Evolutionary conservation across 805 yeast species (phyloP).

Genomic region (Yarrowia sp.): DNA sequence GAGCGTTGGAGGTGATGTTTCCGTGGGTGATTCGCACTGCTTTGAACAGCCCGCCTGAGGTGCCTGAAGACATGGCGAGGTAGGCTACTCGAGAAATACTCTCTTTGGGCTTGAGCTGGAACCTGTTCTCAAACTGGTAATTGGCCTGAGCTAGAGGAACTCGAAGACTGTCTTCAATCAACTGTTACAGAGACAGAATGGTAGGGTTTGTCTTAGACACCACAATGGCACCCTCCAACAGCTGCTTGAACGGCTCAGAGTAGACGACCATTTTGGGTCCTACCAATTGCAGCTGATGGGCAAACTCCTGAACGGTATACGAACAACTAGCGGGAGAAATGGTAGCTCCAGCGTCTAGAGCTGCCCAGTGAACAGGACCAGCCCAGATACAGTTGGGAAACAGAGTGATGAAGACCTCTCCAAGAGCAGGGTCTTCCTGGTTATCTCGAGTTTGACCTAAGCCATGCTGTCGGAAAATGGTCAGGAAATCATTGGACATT

Average conservation of each 20-base stretch:
- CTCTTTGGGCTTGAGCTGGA: conserved; percentile 4
- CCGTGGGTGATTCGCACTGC: conserved; percentile 74
- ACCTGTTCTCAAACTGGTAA: not conserved
- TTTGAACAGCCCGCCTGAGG: conserved; percentile 68
- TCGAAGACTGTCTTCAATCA: not conserved
- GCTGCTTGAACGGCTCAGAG: not conserved
- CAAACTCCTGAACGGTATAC: conserved; percentile 9
- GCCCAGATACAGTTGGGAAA: conserved; percentile 22
- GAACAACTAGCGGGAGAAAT: conserved; percentile 2
- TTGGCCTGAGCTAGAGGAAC: not conserved
- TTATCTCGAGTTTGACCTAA: conserved; percentile 2
- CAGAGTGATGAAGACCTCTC: conserved; percentile 7
- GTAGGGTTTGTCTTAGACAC: not conserved
- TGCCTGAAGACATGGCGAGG: conserved; percentile 49
- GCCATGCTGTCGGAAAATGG: conserved; percentile 1
- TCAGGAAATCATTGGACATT: conserved; percentile 16
- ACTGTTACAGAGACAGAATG: not conserved
- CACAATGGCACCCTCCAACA: not conserved
- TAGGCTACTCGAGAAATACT: conserved; percentile 42
- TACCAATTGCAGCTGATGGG: not conserved
- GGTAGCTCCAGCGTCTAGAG: conserved; percentile 23
- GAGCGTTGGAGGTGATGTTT: conserved; percentile 55
- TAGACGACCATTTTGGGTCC: conserved; percentile 6
- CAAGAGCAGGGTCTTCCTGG: not conserved
- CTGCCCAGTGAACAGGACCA: conserved; percentile 26